A percentile compares a stretch with the other conserved stretches of the same genome.
Conservation (phyloP, 2,329 filamentous ascomycete species). For the Colletotrichum sp. region DNA sequence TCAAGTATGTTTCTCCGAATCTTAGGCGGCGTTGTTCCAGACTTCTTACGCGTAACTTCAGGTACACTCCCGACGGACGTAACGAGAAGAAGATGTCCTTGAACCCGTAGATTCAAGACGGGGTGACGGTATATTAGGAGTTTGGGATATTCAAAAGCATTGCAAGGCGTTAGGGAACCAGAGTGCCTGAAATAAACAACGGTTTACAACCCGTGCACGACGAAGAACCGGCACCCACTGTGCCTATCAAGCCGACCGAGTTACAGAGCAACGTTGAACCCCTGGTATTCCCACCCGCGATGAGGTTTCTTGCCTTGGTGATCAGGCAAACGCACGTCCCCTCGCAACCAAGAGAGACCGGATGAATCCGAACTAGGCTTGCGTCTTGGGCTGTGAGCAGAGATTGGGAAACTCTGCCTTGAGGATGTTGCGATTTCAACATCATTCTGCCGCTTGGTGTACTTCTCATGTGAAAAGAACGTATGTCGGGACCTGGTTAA, state of each 20-base stretch:
- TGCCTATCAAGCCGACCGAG: background rate
- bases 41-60: slow-evolving; percentile 29
- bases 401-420: background rate
- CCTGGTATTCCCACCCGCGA: background rate
- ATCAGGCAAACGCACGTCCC: background rate
- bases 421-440: background rate
- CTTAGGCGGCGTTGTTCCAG: slow-evolving; percentile 4
- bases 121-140: slow-evolving; percentile 18
- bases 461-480: slow-evolving; percentile 13
- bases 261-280: background rate
- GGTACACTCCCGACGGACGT: slow-evolving; percentile 67
- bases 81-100: slow-evolving; percentile 65
- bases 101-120: slow-evolving; percentile 23
- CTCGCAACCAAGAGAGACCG: background rate
- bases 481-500: background rate
- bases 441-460: background rate
- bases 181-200: background rate
- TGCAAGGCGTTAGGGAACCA: slow-evolving; percentile 25
- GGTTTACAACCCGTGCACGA: background rate
- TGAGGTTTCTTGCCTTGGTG: background rate
- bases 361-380: background rate
- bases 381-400: background rate
- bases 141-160: slow-evolving; percentile 17
- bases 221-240: background rate
- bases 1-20: slow-evolving; percentile 69